Evolutionary conservation across 2,329 filamentous ascomycete genomes (phyloP).

Genomic region (Ophiostoma sp.): DNA sequence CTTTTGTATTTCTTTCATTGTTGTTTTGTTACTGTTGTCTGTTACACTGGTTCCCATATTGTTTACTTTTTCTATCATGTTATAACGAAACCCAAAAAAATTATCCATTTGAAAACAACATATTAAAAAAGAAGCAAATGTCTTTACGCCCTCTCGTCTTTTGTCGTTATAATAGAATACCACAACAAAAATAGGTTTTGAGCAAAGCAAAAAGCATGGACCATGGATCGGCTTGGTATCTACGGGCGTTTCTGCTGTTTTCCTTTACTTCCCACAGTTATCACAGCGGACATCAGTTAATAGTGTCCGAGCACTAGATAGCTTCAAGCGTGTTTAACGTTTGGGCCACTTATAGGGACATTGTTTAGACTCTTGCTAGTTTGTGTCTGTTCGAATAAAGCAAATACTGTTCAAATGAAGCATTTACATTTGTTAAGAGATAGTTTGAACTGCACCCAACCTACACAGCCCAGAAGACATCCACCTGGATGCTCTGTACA

Average conservation of each 20-base stretch:
- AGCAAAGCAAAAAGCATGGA: not conserved
- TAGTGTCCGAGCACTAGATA: no score
- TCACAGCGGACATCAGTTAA: no score
- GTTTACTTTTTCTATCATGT: constrained; percentile 14
- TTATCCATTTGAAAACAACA: not conserved
- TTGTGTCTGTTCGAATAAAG: no score
- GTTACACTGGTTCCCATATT: not conserved
- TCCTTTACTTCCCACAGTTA: no score
- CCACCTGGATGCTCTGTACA: constrained; percentile 46
- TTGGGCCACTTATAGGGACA: no score
- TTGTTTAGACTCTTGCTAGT: no score
- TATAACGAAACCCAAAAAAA: constrained; percentile 15
- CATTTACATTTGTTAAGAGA: no score
- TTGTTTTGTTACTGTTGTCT: constrained; percentile 8
- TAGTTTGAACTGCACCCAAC: not conserved
- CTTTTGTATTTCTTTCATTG: constrained; percentile 11
- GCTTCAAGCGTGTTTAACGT: no score
- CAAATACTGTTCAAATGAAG: no score
- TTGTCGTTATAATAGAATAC: not conserved
- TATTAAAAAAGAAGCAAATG: not conserved
- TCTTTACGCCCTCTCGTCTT: not conserved
- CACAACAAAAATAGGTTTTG: not conserved
- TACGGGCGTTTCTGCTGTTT: no score
- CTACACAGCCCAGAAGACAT: constrained; percentile 53
- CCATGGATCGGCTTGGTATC: not conserved